These are phyloP conservation scores for Rhizopogon roseolus DNA, from an alignment of 768 basidiomycete genomes.

Conservation along the genomic window DNA sequence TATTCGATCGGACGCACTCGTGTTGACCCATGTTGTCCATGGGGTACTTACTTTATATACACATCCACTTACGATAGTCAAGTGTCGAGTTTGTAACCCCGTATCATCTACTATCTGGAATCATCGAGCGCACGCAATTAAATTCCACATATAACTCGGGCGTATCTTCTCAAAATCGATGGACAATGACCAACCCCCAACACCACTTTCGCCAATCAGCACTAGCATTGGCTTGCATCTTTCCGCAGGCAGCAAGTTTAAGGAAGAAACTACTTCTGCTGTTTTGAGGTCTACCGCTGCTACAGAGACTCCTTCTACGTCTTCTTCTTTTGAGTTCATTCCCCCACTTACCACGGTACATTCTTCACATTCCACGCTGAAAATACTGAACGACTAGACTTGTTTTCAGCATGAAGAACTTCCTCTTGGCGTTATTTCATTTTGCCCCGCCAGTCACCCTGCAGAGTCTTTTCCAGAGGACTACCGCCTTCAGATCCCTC, in stretches of 20 bases:
- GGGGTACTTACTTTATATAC: too few relatives aligned
- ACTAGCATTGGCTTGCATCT: slow-evolving; percentile 8
- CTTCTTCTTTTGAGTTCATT: not conserved
- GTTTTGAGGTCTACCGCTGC: slow-evolving; percentile 19
- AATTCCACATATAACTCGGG: too few relatives aligned
- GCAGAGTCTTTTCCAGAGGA: slow-evolving; percentile 26
- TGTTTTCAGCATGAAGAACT: slow-evolving; percentile 1
- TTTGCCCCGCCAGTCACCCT: slow-evolving; percentile 15
- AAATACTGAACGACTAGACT: slow-evolving; percentile 3
- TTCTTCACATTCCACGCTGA: not conserved
- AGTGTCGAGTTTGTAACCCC: too few relatives aligned
- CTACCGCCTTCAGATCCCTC: slow-evolving; percentile 19
- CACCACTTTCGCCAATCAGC: slow-evolving; percentile 10
- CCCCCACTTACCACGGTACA: not conserved
- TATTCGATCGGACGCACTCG: too few relatives aligned
- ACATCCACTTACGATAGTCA: too few relatives aligned
- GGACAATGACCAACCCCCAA: slow-evolving; percentile 7
- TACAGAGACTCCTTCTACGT: too few relatives aligned
- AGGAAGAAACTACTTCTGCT: slow-evolving; percentile 17
- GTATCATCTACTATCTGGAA: too few relatives aligned
- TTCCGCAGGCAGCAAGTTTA: slow-evolving; percentile 24
- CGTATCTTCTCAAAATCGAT: not conserved
- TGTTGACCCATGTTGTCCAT: too few relatives aligned
- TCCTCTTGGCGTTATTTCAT: slow-evolving; percentile 14
- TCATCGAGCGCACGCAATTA: too few relatives aligned